Evolutionary conservation across 257 asterid genomes (phyloP).

Genomic region (Knoxia roxburghii): DNA sequence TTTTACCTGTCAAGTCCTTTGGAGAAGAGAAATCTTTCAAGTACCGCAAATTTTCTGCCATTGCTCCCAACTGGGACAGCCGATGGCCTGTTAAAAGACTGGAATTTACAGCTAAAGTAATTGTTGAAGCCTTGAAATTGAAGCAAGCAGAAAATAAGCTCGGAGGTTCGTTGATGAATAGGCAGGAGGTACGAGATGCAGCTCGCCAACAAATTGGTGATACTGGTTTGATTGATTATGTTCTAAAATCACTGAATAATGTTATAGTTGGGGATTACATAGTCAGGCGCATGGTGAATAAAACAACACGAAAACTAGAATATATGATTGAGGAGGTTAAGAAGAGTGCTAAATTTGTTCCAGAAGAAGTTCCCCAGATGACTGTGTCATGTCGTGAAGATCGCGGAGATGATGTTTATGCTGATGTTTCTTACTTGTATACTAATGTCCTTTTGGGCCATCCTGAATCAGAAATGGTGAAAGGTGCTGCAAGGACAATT

Average conservation of each 20-base stretch:
- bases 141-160: slow-evolving; percentile 35
- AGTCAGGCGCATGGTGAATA: slow-evolving; percentile 57
- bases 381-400: slow-evolving; percentile 10
- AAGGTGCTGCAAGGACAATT: slow-evolving; percentile 38
- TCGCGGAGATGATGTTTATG: slow-evolving; percentile 31
- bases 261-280: slow-evolving; percentile 58
- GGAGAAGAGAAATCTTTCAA: slow-evolving; percentile 38
- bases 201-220: slow-evolving; percentile 87
- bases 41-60: slow-evolving; percentile 57
- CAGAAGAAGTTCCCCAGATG: slow-evolving; percentile 18
- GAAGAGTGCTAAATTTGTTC: slow-evolving; percentile 20
- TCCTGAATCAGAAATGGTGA: slow-evolving; percentile 33
- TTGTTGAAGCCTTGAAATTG: slow-evolving; percentile 69
- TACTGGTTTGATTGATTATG: slow-evolving; percentile 87
- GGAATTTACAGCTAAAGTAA: slow-evolving; percentile 72
- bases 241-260: slow-evolving; percentile 76
- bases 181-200: slow-evolving; percentile 97
- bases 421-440: slow-evolving; percentile 45
- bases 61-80: slow-evolving; percentile 73
- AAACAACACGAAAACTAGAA: slow-evolving; percentile 58
- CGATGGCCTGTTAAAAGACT: slow-evolving; percentile 88
- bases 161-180: slow-evolving; percentile 54
- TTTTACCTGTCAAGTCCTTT: slow-evolving; percentile 21
- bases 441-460: slow-evolving; percentile 35
- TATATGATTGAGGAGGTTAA: slow-evolving; percentile 56